Base-by-base conservation (phyloP, 345 rosid genomes). In the Salix caprea region DNA sequence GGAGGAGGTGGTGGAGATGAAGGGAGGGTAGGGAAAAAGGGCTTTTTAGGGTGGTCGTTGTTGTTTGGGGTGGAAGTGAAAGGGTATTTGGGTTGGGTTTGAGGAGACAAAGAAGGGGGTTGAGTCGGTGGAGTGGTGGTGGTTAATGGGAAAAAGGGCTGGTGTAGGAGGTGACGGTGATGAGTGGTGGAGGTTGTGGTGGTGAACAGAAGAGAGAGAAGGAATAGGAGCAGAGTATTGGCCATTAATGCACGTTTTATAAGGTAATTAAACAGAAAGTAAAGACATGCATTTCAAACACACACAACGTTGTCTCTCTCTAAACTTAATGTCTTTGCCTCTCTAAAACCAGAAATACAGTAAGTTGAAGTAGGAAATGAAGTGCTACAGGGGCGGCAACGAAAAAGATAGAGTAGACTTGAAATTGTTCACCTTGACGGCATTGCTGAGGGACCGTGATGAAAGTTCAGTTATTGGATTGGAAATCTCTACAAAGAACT, bases 1-100 rank as follows among this genome's bases (percentile, higher is more conserved):
- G 85, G 78, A 16, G 90, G 89, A 11, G 86, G 87, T 14, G 78
- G 73, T 24, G 81, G 81, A 5, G 82, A 73, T 10, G 74, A 44
- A 0, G 74, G 34, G 5, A 74, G 18, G 16, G 69, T 8, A 16
- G 82, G 82, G 18, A 79, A 79, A 62, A 79, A 74, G 4, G 82
- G 77, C 14, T 61, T 73, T 23, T 73, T 73, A 7, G 69, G 81
- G n/a, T 58, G 60, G 23, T 58, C 6, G 58, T 50, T 50, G 6
- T 50, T 58, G 62, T 12, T 10, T 23, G 81, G 77, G 5, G 50
- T 61, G 24, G 77, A 2, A 28, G 82, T 69, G 65, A 69, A 79
- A 7, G 82, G 82, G 30, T 74, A 79, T 61, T 78, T 73, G 8
- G 82, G 82, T 60, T 40, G 72, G 32, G 74, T 40, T 54, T 67